These are phyloP conservation scores for Phytophthora niederhauseri DNA, from an alignment of 352 stramenopile species.

Conservation along the genomic window DNA sequence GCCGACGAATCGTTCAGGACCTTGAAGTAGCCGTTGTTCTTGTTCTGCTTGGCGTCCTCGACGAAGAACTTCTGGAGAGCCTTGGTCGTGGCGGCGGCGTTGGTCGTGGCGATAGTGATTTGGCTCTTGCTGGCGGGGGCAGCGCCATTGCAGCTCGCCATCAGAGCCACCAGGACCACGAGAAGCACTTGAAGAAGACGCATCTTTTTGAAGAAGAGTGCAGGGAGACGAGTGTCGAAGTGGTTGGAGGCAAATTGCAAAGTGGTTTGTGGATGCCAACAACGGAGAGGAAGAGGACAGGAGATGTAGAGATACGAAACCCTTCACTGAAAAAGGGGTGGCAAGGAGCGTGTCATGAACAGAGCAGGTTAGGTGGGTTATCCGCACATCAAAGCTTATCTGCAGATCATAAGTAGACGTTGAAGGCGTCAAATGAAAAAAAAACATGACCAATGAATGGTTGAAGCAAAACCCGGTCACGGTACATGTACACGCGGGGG, in stretches of 20 bases:
- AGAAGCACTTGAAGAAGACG: slow-evolving; percentile 16
- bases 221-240: neutral
- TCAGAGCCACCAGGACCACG: slow-evolving; percentile 3
- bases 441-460: neutral
- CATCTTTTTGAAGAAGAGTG: slow-evolving; percentile 3
- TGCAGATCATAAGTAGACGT: slow-evolving; percentile 4
- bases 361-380: neutral
- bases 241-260: slow-evolving; percentile 6
- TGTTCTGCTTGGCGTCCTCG: slow-evolving; percentile 21
- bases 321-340: neutral
- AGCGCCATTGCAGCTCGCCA: slow-evolving; percentile 5
- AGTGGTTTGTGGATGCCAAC: slow-evolving; percentile 9
- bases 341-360: neutral
- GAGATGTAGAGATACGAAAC: slow-evolving; percentile 5
- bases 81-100: slow-evolving; percentile 16
- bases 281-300: neutral
- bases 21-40: slow-evolving; percentile 18
- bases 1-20: slow-evolving; percentile 1
- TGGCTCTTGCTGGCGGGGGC: slow-evolving; percentile 15
- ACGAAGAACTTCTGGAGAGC: slow-evolving; percentile 24
- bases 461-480: neutral
- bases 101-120: slow-evolving; percentile 12
- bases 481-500: too few relatives aligned
- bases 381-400: slow-evolving; percentile 13
- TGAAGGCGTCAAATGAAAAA: neutral